Base-by-base conservation (phyloP, 768 basidiomycete genomes). In the Amanita thiersii region DNA sequence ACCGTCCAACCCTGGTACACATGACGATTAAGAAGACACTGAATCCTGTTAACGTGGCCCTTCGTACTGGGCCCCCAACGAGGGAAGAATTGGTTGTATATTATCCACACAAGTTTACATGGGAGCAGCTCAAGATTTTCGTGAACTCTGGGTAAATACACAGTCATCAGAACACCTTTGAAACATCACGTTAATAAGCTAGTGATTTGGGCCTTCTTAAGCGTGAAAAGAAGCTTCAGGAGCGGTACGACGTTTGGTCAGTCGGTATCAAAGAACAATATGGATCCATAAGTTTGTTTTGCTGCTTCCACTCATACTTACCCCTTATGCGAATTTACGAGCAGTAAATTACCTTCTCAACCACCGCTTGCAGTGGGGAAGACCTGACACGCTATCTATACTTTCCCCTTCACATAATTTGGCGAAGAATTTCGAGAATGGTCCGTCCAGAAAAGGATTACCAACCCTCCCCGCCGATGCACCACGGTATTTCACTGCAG, bases 141-240 rank as follows among this genome's bases (percentile, higher is more conserved):
- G 68, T 89, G 37, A 84, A 80, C 54, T 84, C 86, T 43, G 86
- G 86, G 84, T 84, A 56, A 31, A 66, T 39, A n/a, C 19, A 18
- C 37, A 14, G 40, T 12, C 25, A 40, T 25, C 29, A 35, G 4
- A 17, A 35, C 10, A 6, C 38, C 15, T 47, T 39, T 20, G 28
- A 11, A 23, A 12, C 19, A 15, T 37, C 19, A 14, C 15, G 14
- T 38, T 32, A 39, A 28, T 19, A 15, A 10, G 32, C n/a, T 45
- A 89, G 87, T 29, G 86, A 91, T 54, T 73, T 92, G 33, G 86
- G 85, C 2, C 66, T 88, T 26, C 66, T 91, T 38, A 87, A 85
- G 55, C 77, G 87, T 14, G 78, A 90, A 52, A 75, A 61, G 48
- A 64, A 60, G 39, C 69, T 92, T 25, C 87, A 92, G 58, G 49